phyloP scores from a whole-genome alignment of 2,329 filamentous ascomycete genomes.

The Mycosphaerelloides madeirae region DNA sequence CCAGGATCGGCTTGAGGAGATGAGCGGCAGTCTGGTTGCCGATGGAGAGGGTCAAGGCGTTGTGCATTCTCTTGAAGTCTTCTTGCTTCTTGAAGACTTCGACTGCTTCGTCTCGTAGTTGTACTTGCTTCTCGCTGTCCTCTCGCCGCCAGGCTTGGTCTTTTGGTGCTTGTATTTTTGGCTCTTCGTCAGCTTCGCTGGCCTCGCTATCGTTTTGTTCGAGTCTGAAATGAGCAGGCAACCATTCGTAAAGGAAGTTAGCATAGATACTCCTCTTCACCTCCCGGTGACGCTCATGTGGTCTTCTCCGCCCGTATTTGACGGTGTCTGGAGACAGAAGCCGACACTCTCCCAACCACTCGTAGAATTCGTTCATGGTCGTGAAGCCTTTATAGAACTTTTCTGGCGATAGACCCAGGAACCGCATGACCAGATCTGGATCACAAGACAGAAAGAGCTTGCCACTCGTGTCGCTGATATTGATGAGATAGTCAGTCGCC shows the following conservation, averaged over 20 bases:
- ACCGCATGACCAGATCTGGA: slow-evolving; percentile 53
- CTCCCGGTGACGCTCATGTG: slow-evolving; percentile 56
- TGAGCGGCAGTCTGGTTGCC: slow-evolving; percentile 19
- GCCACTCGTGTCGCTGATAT: slow-evolving; percentile 38
- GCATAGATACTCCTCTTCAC: slow-evolving; percentile 53
- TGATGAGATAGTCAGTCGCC: slow-evolving; percentile 26
- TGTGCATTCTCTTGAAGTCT: slow-evolving; percentile 19
- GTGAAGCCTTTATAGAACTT: slow-evolving; percentile 55
- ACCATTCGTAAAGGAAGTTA: slow-evolving; percentile 59
- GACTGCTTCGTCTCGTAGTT: slow-evolving; percentile 53
- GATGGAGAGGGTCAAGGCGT: slow-evolving; percentile 16
- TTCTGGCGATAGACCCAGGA: slow-evolving; percentile 56
- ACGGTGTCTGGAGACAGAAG: slow-evolving; percentile 51
- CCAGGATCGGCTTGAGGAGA: slow-evolving; percentile 21
- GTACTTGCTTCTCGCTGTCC: slow-evolving; percentile 32
- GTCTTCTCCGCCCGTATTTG: slow-evolving; percentile 32
- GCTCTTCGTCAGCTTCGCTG: not conserved
- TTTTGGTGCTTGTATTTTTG: too few species aligned
- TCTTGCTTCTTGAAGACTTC: slow-evolving; percentile 24
- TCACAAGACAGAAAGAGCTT: slow-evolving; percentile 58
- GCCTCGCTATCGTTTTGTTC: slow-evolving; percentile 5
- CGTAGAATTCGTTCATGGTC: slow-evolving; percentile 54
- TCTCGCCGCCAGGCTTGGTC: not conserved
- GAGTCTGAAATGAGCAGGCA: slow-evolving; percentile 48
- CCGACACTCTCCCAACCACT: slow-evolving; percentile 55